Conservation (phyloP, 495 filamentous ascomycete genomes). For the Talaromyces liani region DNA sequence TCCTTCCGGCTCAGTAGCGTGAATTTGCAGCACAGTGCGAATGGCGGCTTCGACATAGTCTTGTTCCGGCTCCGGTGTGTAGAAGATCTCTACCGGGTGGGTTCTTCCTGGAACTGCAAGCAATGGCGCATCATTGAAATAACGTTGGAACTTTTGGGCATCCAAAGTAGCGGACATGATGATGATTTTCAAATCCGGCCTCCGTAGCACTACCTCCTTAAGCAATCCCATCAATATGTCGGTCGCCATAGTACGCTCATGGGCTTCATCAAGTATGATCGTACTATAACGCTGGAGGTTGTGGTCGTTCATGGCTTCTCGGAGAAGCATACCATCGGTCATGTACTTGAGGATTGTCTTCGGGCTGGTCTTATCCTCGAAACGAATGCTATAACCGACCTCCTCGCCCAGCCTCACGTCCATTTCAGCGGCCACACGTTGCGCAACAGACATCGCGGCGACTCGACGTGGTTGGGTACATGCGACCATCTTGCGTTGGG, state of each 20-base stretch:
- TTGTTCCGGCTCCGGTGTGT: slow-evolving; percentile 90
- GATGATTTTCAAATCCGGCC: slow-evolving; percentile 88
- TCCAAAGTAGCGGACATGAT: slow-evolving; percentile 98
- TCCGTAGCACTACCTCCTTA: slow-evolving; percentile 71
- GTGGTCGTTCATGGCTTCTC: slow-evolving; percentile 97
- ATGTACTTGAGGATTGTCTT: slow-evolving; percentile 98
- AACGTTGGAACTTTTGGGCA: slow-evolving; percentile 96
- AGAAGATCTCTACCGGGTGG: slow-evolving; percentile 96
- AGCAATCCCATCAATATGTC: slow-evolving; percentile 94
- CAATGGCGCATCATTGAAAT: slow-evolving; percentile 90
- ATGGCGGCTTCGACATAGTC: slow-evolving; percentile 96
- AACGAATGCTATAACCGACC: slow-evolving; percentile 98
- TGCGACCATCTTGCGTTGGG: slow-evolving; percentile 78
- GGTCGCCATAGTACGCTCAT: slow-evolving; percentile 91
- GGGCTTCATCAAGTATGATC: slow-evolving; percentile 97
- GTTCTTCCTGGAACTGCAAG: slow-evolving; percentile 94
- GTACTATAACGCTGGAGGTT: slow-evolving; percentile 86
- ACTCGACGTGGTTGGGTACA: slow-evolving; percentile 98
- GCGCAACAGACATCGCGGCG: slow-evolving; percentile 97
- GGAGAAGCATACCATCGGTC: slow-evolving; percentile 98
- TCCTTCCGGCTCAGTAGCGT: slow-evolving; percentile 84
- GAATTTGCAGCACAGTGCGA: slow-evolving; percentile 91
- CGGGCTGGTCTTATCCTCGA: slow-evolving; percentile 86
- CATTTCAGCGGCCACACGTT: slow-evolving; percentile 96
- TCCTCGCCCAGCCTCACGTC: slow-evolving; percentile 91